Evolutionary conservation across 2,329 filamentous ascomycete genomes (phyloP), one percentile per base, ranked within the genome.

Genomic region (Aspergillus flavus): DNA sequence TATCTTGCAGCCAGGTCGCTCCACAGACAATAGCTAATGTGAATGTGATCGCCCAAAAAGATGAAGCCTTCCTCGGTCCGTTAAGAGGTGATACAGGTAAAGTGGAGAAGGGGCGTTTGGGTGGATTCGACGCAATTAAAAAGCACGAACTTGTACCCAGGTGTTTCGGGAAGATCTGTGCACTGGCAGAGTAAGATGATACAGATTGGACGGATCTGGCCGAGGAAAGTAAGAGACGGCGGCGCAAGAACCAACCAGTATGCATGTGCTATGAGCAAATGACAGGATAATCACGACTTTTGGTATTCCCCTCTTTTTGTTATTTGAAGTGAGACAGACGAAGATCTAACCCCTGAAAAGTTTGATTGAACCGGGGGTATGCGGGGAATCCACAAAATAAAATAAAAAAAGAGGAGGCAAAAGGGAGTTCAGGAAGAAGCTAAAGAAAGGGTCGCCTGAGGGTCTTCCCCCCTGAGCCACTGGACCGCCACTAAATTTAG

Each of bases 11-110:
- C 66, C 74, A 78, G 52, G 74, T 66, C 50, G 76, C 77, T 66
- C 76, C 73, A 64, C 74, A 73, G 65, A 79, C 58, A 23, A 76
- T 60, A 52, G 73, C 56, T 3, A 77, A 57, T 53, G 76, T 68
- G 61, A 78, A 66, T 62, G 75, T 72, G 64, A 80, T 65, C 45
- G 72, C 63, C 78, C 78, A 80, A 61, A 76, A 68, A 57, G 76
- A 77, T 7, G 77, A 77, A 54, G 76, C 74, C 61, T 77, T 68
- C 67, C 66, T 76, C 61, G 73, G 72, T 64, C 73, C 68, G 63
- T 65, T 63, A 48, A 64, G 57, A 36, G 61, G 61, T 54, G 67
- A 66, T 57, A 62, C 64, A 58, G 66, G 57, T 23, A 65, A 59
- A 59, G 72, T 73, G 70, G 72, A 73, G 70, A 72, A 70, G 45